Conservation (phyloP, 2,329 filamentous ascomycete genomes). For the Arthroderma sp. region DNA sequence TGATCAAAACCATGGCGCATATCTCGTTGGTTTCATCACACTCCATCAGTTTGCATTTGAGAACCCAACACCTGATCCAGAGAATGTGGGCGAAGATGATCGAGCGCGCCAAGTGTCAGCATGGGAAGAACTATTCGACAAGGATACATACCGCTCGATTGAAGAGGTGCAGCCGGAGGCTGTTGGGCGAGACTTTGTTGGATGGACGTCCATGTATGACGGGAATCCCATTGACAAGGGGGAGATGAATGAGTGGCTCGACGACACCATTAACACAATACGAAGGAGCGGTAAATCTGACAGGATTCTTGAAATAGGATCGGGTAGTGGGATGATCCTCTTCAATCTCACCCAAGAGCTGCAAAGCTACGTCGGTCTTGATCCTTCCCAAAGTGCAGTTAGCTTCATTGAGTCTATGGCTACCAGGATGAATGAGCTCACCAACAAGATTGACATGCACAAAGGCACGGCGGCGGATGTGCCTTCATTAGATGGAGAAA, state of each 20-base stretch:
- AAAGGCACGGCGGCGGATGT: background rate
- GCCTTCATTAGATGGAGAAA: background rate
- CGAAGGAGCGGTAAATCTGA: background rate
- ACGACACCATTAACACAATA: constrained; percentile 7
- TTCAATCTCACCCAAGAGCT: constrained; percentile 5
- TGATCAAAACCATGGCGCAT: too few relatives aligned
- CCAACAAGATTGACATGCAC: background rate
- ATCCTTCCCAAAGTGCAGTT: background rate
- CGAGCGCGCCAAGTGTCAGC: too few relatives aligned
- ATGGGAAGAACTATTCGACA: too few relatives aligned
- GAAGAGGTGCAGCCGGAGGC: background rate
- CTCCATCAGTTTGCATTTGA: too few relatives aligned
- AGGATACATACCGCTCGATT: too few relatives aligned
- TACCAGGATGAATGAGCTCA: background rate
- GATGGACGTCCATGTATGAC: constrained; percentile 8
- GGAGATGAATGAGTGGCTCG: constrained; percentile 9
- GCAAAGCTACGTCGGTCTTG: constrained; percentile 8
- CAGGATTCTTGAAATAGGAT: constrained; percentile 9
- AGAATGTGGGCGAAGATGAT: too few relatives aligned
- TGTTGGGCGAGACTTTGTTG: constrained; percentile 4
- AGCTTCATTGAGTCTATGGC: background rate
- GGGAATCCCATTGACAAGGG: background rate
- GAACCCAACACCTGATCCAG: too few relatives aligned
- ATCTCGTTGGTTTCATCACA: too few relatives aligned
- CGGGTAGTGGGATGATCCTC: constrained; percentile 10